A percentile compares a stretch with the other conserved stretches of the same genome.
These are phyloP conservation scores for Hericium erinaceus DNA, from an alignment of 768 basidiomycete genomes.

Conservation along the genomic window DNA sequence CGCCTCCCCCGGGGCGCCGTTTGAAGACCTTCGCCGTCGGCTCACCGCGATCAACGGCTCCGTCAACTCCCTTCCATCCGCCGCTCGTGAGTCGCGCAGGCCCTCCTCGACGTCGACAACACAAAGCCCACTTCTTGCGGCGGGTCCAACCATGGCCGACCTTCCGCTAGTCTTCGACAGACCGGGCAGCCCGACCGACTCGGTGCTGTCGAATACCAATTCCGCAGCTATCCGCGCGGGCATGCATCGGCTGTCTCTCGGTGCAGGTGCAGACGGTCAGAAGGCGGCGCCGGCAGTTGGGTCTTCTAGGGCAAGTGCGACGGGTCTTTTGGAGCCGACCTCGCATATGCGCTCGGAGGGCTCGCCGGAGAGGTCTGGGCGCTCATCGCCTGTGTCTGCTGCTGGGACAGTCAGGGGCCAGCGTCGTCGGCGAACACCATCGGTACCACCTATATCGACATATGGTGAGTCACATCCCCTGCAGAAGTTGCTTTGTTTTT, in stretches of 20 bases:
- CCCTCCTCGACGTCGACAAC: slow-evolving; percentile 18
- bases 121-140: slow-evolving; percentile 16
- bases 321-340: slow-evolving; percentile 74
- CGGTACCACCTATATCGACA: slow-evolving; percentile 54
- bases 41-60: slow-evolving; percentile 72
- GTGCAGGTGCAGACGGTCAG: slow-evolving; percentile 47
- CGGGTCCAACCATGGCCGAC: slow-evolving; percentile 16
- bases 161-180: slow-evolving; percentile 36
- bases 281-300: slow-evolving; percentile 90
- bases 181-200: slow-evolving; percentile 76
- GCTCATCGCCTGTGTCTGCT: slow-evolving; percentile 66
- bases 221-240: slow-evolving; percentile 45
- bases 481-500: too few relatives aligned
- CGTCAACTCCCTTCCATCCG: slow-evolving; percentile 45
- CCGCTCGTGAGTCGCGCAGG: slow-evolving; percentile 36
- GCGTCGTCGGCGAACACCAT: slow-evolving; percentile 38
- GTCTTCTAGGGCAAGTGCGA: slow-evolving; percentile 74
- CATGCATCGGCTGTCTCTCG: slow-evolving; percentile 56
- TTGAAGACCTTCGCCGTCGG: slow-evolving; percentile 71
- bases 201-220: slow-evolving; percentile 63
- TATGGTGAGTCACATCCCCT: slow-evolving; percentile 44
- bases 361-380: slow-evolving; percentile 65
- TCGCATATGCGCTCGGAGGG: slow-evolving; percentile 55
- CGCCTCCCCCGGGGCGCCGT: slow-evolving; percentile 41
- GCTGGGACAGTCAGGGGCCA: slow-evolving; percentile 44